Evolutionary conservation across 148 eudicot genomes (phyloP).

Genomic region (Dysphania ambrosioides): DNA sequence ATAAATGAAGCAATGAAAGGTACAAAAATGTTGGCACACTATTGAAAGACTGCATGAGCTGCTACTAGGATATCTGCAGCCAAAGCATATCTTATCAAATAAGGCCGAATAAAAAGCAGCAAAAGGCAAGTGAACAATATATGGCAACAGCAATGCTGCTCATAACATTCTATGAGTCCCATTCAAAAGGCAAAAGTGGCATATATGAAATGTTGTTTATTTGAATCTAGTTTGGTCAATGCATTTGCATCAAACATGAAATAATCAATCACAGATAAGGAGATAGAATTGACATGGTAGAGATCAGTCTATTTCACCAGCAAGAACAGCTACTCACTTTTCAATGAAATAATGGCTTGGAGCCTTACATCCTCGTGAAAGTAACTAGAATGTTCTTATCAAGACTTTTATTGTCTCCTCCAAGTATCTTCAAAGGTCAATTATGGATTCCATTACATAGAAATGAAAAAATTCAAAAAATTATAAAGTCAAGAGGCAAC

Average conservation of each 20-base stretch:
- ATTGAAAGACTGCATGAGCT: conserved; percentile 67
- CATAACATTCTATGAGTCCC: not conserved
- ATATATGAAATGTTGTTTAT: not conserved
- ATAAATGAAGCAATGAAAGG: conserved; percentile 7
- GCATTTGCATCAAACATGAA: not conserved
- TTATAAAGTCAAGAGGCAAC: not conserved
- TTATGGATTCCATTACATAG: conserved; percentile 31
- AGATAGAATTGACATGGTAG: not conserved
- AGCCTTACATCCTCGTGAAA: conserved; percentile 99
- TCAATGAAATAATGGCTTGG: conserved; percentile 77
- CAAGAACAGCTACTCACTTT: conserved; percentile 58
- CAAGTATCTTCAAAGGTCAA: conserved; percentile 54
- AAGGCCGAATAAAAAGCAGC: not conserved
- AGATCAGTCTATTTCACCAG: not conserved
- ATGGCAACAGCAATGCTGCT: not conserved
- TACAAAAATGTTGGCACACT: conserved; percentile 31
- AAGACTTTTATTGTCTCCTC: conserved; percentile 84
- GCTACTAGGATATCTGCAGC: conserved; percentile 80
- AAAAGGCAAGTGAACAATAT: too few relatives aligned
- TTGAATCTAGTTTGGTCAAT: not conserved
- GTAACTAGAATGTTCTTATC: conserved; percentile 70
- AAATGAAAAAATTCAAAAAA: too few relatives aligned
- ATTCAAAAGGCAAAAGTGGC: not conserved
- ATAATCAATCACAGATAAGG: not conserved
- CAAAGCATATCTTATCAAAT: conserved; percentile 11